These are phyloP conservation scores for Ophiostoma quercus DNA, from an alignment of 2,329 filamentous ascomycete species.

Conservation along the genomic window DNA sequence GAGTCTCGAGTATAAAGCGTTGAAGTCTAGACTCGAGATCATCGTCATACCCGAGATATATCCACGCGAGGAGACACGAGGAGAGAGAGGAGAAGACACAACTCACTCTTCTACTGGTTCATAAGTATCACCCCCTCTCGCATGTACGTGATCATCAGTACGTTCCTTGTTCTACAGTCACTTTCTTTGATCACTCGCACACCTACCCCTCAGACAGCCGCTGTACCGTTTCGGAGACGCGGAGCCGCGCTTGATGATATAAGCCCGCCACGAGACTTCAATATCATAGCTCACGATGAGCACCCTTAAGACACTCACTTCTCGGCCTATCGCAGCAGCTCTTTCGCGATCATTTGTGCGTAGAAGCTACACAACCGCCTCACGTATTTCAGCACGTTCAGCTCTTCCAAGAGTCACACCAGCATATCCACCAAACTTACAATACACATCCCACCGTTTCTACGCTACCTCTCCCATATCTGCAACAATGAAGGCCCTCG, in stretches of 20 bases:
- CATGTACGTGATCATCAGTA: neutral
- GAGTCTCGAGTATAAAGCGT: neutral
- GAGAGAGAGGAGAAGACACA: neutral
- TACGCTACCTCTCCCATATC: neutral
- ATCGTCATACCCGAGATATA: neutral
- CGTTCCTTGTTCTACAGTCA: neutral
- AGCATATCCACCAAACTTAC: too few relatives aligned
- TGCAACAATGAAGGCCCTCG: conserved; percentile 45
- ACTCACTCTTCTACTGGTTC: neutral
- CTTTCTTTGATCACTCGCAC: neutral
- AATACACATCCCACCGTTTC: neutral
- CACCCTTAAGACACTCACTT: neutral
- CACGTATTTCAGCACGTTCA: neutral
- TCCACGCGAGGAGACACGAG: neutral
- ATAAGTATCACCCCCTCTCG: neutral
- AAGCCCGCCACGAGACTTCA: neutral
- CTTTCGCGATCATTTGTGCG: neutral
- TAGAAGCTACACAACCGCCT: neutral
- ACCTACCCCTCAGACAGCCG: neutral
- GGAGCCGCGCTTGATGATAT: neutral
- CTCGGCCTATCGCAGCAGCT: neutral
- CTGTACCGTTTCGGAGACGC: neutral
- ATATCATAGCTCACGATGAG: conserved; percentile 2
- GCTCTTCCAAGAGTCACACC: neutral
- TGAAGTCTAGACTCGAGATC: neutral